phyloP scores from a whole-genome alignment of 2,329 filamentous ascomycete genomes.

The Ambrosiella cleistominuta region DNA sequence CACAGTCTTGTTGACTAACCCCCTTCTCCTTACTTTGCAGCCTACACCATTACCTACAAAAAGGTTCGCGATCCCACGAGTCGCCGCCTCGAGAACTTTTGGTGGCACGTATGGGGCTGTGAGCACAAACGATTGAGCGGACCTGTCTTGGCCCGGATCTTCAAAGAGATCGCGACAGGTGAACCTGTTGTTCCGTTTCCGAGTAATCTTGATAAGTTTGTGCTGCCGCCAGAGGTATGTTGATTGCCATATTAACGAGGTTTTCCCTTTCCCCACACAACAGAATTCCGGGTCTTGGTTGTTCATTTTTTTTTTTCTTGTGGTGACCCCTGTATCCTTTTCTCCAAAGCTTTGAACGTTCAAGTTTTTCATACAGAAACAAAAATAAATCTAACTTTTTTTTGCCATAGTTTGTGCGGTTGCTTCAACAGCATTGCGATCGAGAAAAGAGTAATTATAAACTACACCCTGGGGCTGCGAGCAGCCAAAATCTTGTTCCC shows the following conservation, averaged over 20 bases:
- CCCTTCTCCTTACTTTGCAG: slow-evolving; percentile 20
- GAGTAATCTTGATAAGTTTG: slow-evolving; percentile 35
- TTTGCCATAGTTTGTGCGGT: not conserved
- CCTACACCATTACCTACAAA: slow-evolving; percentile 43
- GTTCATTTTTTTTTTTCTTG: not conserved
- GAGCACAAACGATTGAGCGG: slow-evolving; percentile 35
- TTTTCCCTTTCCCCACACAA: not conserved
- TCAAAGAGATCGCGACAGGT: slow-evolving; percentile 39
- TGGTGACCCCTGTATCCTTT: not conserved
- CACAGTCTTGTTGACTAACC: not conserved
- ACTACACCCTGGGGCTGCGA: not conserved
- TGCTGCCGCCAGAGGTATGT: slow-evolving; percentile 25
- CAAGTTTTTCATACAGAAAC: slow-evolving; percentile 13
- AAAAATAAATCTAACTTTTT: not conserved
- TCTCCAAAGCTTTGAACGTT: slow-evolving; percentile 16
- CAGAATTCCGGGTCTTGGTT: not conserved
- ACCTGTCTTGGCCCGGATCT: slow-evolving; percentile 35
- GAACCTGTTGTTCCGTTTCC: slow-evolving; percentile 38
- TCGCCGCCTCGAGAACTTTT: slow-evolving; percentile 44
- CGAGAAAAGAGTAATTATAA: no score
- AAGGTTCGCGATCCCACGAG: slow-evolving; percentile 44
- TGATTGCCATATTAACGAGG: not conserved
- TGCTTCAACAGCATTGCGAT: not conserved
- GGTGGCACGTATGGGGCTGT: slow-evolving; percentile 49
- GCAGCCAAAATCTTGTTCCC: not conserved